Base-by-base conservation (phyloP, 139 green algal genomes). In the Astrephomene gubernaculifera region DNA sequence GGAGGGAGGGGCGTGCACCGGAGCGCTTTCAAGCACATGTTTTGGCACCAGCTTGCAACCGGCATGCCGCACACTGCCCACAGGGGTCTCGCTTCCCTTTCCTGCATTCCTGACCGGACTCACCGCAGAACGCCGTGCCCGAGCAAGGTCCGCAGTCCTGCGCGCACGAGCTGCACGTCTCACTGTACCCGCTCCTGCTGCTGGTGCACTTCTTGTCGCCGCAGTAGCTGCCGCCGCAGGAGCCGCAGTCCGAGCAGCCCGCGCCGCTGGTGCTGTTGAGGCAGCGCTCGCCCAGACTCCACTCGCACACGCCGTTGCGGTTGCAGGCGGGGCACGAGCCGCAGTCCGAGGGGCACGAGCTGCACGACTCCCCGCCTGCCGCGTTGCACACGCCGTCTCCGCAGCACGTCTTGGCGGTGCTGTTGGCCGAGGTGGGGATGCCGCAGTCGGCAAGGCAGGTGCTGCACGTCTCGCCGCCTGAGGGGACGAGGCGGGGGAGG, bases 181-280 rank as follows among this genome's bases (percentile, higher is more conserved):
- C 75, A 35, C 8, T 60, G 54, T 82, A 82, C 36, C 75, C 75
- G 10, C 54, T 70, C 7, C 27, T 25, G 36, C 38, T 61, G 57
- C 27, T 54, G 29, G 54, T 71, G 75, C 75, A 82, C 75, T 60
- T 57, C 57, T 57, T 57, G 53, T 82, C 75, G 14, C 75, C 75
- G 75, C 75, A 82, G 25, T 57, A 71, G 27, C 38, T 2, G 57
- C 57, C 44, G 27, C 12, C 54, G 71, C 57, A 82, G 4, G 14
- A 33, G 57, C 75, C 57, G 57, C 75, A 82, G 54, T 82, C 75
- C 8, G 57, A 29, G 63, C 75, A 82, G 25, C 75, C 70, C 4
- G 27, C 49, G 49, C 49, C 65, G 65, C 14, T 57, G 14, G 3
- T 61, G 75, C 38, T 57, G 57, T 14, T 60, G 17, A 35, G 27